Base-by-base conservation (phyloP, 495 filamentous ascomycete species). In the Penicillium verhagenii region DNA sequence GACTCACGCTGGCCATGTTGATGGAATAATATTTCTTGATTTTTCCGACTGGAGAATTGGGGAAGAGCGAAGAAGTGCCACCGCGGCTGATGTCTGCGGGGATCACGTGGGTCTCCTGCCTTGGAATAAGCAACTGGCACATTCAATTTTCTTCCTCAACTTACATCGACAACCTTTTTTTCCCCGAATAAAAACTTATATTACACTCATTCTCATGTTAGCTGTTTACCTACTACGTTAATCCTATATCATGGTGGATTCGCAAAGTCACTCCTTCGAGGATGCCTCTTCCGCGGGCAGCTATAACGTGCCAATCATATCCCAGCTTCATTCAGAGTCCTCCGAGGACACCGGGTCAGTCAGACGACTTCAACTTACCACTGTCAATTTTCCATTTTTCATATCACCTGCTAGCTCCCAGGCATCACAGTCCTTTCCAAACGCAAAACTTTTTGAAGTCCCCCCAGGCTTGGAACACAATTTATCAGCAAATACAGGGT, bases 1-100 rank as follows among this genome's bases (percentile, higher is more conserved):
- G 28, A 70, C 68, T 64, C 71, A 83, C 81, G 60, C 77, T 82
- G 44, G 76, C 79, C 80, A 53, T 53, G 7, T 18, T 53, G 50
- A 35, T 39, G 19, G 20, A 39, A 26, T 19, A 31, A 21, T 21
- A 21, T 9, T 33, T 40, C 11, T 58, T 4, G 42, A 45, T 43
- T 43, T 43, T 26, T 5, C 14, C 14, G 31, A 44, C 5, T 24
- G 45, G 10, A 24, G 19, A 45, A 47, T 11, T 16, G 33, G 35
- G 35, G 49, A 57, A 28, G 55, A 9, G 57, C 42, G 35, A 52
- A 35, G 35, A 49, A 47, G 51, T 42, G 38, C 18, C 38, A 20
- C 33, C 33, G 25, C 50, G 23, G 31, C 31, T 37, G 33, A 11
- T 48, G 19, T 48, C 45, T 21, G 35, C 49, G 6, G 25, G 24